Conservation (phyloP, 2,329 filamentous ascomycete genomes). For the Hortaea werneckii region DNA sequence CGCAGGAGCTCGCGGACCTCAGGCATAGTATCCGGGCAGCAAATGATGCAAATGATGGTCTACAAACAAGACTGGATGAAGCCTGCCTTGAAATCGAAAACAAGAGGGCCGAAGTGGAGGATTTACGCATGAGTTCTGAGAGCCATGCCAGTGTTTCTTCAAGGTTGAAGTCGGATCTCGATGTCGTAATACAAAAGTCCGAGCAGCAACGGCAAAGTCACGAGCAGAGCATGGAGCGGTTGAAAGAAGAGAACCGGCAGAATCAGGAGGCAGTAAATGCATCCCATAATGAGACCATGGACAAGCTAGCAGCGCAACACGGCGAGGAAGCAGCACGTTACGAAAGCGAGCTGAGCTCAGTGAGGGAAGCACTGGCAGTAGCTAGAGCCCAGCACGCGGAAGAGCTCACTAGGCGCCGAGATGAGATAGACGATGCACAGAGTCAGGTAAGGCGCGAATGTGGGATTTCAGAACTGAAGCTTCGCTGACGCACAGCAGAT, state of each 20-base stretch:
- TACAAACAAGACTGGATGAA: background rate
- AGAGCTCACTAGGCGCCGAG: background rate
- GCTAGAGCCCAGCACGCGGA: background rate
- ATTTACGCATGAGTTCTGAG: background rate
- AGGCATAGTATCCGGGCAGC: conserved; percentile 17
- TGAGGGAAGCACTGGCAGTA: background rate
- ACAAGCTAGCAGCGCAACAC: conserved; percentile 5
- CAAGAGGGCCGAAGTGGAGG: background rate
- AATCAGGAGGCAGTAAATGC: conserved; percentile 6
- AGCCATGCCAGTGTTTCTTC: background rate
- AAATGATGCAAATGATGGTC: conserved; percentile 4
- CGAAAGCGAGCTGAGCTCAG: conserved; percentile 1
- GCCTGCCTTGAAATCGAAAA: background rate
- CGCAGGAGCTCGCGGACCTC: conserved; percentile 3
- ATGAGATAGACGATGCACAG: background rate
- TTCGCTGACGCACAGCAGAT: conserved; percentile 10
- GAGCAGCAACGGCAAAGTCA: background rate
- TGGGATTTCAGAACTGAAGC: background rate
- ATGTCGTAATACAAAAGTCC: conserved; percentile 1
- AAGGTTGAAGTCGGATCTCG: background rate
- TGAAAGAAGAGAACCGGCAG: background rate
- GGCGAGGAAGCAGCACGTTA: conserved; percentile 4
- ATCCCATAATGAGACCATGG: conserved; percentile 4
- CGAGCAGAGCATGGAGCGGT: conserved; percentile 3
- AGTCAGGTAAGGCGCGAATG: conserved; percentile 1